Evolutionary conservation across 1,284 basidiomycete genomes (phyloP), one percentile per base, ranked within the genome.

Genomic region (Cutaneotrichosporon cutaneum): DNA sequence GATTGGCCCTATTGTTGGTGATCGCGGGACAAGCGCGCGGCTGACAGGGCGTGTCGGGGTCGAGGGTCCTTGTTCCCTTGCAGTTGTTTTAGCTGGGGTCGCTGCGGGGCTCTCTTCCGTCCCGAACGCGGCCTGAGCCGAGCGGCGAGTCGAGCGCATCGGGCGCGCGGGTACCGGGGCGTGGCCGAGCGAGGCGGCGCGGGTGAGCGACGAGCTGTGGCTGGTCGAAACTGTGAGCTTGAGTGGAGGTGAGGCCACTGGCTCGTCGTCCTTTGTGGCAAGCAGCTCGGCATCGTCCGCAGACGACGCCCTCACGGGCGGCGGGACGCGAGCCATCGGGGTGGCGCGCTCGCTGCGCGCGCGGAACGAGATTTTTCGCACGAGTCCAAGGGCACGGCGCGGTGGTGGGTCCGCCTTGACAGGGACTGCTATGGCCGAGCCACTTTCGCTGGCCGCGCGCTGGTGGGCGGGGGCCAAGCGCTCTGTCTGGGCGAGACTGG

Each of bases 331-430:
- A 4, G 50, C 27, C 7, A 4, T 35, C 13, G 54, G 21, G 33
- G 35, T 32, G 6, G 60, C 44, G n/a, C 44, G 53, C 8, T 62
- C 32, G n/a, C 27, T 53, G 7, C 54, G 35, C 1, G 61, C 26
- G 4, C 61, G 61, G 48, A 63, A 63, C 8, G 54, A 56, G 6
- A 63, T 47, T 39, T 63, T 63, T 54, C 61, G 61, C 3, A 63
- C 61, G 21, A 63, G 57, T 3, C 61, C 58, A 0, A 63, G 57
- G 9, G 54, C 61, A 3, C 61, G 58, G 4, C 58, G 61, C 13
- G 45, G 39, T 32, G 53, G 48, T 35, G 45, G 33, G 2, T 14
- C 22, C 14, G 47, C n/a, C 30, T n/a, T 27, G n/a, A 21, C 16
- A 24, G 52, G 13, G n/a, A 44, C 51, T 11, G 22, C 22, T 13